phyloP scores from a whole-genome alignment of 2,329 filamentous ascomycete species.

The Aspergillus ibericus region DNA sequence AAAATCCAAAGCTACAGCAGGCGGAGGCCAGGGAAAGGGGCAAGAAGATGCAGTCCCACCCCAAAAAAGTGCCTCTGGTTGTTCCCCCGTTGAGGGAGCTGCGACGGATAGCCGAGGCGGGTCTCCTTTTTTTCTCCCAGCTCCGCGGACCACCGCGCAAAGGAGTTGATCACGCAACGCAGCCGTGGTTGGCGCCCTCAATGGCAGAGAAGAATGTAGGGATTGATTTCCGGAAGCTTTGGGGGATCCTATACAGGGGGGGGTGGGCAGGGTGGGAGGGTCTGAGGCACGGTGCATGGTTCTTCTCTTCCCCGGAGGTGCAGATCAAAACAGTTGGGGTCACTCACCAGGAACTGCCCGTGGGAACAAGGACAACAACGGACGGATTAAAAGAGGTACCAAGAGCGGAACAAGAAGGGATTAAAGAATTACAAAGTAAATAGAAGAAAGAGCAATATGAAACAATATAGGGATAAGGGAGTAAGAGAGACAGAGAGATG shows the following conservation, averaged over 20 bases:
- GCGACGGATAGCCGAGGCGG: constrained; percentile 8
- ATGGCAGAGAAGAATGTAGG: not conserved
- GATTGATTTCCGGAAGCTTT: not conserved
- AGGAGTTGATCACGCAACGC: not conserved
- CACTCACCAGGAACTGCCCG: constrained; percentile 1
- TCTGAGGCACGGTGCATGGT: not conserved
- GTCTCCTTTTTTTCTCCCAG: constrained; percentile 8
- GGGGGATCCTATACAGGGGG: not conserved
- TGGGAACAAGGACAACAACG: not conserved
- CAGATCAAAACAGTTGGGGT: constrained; percentile 4
- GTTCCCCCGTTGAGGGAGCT: constrained; percentile 2
- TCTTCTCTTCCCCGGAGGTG: not conserved
- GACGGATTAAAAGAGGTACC: not conserved
- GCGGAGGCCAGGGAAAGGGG: not conserved
- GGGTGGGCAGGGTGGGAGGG: not conserved
- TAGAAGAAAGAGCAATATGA: constrained; percentile 15
- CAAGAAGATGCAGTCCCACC: not conserved
- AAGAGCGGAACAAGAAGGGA: constrained; percentile 10
- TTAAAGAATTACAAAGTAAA: constrained; percentile 16
- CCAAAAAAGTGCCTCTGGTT: not conserved
- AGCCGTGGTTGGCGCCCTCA: not conserved
- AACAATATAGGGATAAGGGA: constrained; percentile 9
- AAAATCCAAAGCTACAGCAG: not conserved
- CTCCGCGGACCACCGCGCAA: constrained; percentile 1
- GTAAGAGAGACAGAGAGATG: constrained; percentile 19